Percentiles rank a stretch among this genome's conserved stretches.
Evolutionary conservation across 2,329 filamentous ascomycete genomes (phyloP).

Genomic region (Plectosphaerella sp.): DNA sequence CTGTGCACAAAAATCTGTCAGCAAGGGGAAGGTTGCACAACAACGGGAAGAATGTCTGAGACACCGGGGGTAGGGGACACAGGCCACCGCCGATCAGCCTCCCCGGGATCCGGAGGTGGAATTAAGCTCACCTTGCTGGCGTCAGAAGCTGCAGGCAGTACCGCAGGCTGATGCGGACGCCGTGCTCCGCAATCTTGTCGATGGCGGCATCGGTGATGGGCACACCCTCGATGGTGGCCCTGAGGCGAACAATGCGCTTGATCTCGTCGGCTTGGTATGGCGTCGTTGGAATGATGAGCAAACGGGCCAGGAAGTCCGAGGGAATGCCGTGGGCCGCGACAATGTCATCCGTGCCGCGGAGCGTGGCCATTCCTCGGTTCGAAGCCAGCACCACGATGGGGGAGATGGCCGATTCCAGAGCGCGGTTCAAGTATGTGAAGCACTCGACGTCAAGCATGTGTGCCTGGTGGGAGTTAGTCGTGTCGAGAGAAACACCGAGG

Average conservation of each 20-base stretch:
- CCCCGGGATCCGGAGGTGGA: constrained; percentile 2
- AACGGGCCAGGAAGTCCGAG: constrained; percentile 84
- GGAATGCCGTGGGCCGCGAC: constrained; percentile 90
- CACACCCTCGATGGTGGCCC: constrained; percentile 77
- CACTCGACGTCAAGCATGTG: constrained; percentile 99
- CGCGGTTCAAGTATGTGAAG: constrained; percentile 98
- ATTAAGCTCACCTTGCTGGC: constrained; percentile 61
- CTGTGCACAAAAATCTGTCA: constrained; percentile 38
- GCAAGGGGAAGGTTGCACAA: constrained; percentile 8
- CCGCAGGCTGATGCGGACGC: constrained; percentile 81
- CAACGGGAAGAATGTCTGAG: constrained; percentile 20
- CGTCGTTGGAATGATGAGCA: constrained; percentile 94
- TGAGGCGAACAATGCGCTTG: constrained; percentile 82
- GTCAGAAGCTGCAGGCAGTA: constrained; percentile 92
- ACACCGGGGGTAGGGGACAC: neutral
- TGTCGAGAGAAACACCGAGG: constrained; percentile 4
- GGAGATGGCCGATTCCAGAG: constrained; percentile 90
- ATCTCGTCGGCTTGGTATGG: constrained; percentile 87
- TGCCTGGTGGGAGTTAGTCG: constrained; percentile 52
- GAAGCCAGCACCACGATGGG: constrained; percentile 97
- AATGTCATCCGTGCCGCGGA: constrained; percentile 80
- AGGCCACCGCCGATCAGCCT: constrained; percentile 4
- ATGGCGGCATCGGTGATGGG: constrained; percentile 77
- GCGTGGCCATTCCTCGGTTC: constrained; percentile 89
- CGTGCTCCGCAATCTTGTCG: constrained; percentile 81